phyloP scores from a whole-genome alignment of 2,329 filamentous ascomycete species.

The Cercospora sp. region DNA sequence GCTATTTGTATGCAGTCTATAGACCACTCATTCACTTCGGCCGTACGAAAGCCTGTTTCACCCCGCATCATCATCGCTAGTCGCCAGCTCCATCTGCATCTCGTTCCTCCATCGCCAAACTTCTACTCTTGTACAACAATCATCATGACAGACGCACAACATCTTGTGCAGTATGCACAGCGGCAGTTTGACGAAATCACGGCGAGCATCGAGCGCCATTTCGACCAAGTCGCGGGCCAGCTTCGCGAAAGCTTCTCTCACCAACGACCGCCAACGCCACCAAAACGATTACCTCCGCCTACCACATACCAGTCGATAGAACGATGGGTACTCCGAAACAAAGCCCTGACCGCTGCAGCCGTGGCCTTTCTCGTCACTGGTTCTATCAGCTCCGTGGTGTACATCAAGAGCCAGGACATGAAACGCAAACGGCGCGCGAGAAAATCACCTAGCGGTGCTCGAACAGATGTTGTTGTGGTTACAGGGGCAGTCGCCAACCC shows the following conservation, averaged over 20 bases:
- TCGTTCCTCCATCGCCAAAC: neutral
- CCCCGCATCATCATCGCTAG: conserved; percentile 1
- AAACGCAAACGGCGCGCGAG: conserved; percentile 70
- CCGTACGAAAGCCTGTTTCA: neutral
- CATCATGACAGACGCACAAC: conserved; percentile 41
- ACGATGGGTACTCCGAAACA: conserved; percentile 72
- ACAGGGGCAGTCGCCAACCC: conserved; percentile 85
- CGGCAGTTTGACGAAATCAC: conserved; percentile 60
- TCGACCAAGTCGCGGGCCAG: conserved; percentile 71
- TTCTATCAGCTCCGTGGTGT: conserved; percentile 47
- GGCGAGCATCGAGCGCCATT: conserved; percentile 75
- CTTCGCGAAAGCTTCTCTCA: conserved; percentile 70
- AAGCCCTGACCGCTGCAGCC: conserved; percentile 69
- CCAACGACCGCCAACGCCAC: conserved; percentile 51
- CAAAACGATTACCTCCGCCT: conserved; percentile 43
- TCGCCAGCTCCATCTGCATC: neutral
- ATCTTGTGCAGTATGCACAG: conserved; percentile 40
- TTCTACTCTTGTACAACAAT: neutral
- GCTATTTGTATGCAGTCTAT: neutral
- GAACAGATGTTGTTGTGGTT: conserved; percentile 83
- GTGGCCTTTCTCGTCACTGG: conserved; percentile 70
- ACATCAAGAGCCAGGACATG: conserved; percentile 62
- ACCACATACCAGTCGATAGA: conserved; percentile 60
- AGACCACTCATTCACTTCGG: neutral
- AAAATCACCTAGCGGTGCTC: conserved; percentile 77